Conservation (phyloP, 805 yeast species). For the Candida quercuum region DNA sequence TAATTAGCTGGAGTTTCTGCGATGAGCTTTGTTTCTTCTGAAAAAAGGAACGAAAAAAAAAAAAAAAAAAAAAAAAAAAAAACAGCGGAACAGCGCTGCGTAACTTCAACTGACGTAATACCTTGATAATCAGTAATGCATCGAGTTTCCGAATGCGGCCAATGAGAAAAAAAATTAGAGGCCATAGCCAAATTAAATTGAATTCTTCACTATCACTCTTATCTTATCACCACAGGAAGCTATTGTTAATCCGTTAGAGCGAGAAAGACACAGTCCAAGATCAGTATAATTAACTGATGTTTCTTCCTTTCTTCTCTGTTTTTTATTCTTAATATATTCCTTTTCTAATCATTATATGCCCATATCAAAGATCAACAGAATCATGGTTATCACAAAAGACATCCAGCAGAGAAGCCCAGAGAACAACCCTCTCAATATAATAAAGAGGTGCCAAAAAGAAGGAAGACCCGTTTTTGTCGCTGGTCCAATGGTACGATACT, state of each 20-base stretch:
- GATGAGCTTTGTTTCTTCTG: too few species aligned
- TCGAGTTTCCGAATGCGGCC: background rate
- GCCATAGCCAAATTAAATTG: background rate
- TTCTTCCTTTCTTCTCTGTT: background rate
- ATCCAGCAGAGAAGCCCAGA: slow-evolving; percentile 29
- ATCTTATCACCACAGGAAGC: background rate
- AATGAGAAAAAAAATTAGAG: background rate
- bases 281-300: too few species aligned
- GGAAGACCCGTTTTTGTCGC: slow-evolving; percentile 58
- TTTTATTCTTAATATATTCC: too few species aligned
- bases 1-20: too few species aligned
- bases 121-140: background rate
- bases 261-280: too few species aligned
- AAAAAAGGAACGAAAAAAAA: too few species aligned
- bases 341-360: background rate
- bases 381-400: background rate
- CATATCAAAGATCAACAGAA: background rate
- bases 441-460: slow-evolving; percentile 39
- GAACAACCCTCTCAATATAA: slow-evolving; percentile 49
- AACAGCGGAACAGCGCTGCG: too few species aligned
- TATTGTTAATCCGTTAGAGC: too few species aligned
- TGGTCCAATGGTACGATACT: slow-evolving; percentile 97
- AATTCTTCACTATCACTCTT: background rate
- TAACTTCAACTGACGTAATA: background rate
- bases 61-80: too few species aligned